Evolutionary conservation across 495 filamentous ascomycete genomes (phyloP), one percentile per base, ranked within the genome.

Genomic region (Pyronema domesticum): DNA sequence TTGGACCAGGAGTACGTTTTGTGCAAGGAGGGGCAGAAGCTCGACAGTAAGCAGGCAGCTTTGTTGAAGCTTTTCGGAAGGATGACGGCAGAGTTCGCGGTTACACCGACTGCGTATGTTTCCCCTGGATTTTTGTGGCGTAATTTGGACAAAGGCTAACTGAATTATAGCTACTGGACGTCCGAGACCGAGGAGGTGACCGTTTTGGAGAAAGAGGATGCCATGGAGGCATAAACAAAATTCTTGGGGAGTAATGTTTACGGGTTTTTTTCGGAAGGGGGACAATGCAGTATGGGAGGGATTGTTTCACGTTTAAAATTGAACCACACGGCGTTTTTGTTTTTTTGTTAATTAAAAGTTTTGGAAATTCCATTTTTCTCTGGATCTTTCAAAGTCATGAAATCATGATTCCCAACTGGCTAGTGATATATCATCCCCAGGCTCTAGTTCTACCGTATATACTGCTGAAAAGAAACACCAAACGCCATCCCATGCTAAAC

Each of bases 11-110:
- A 78, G 61, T 94, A 86, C 65, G 74, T 71, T 17, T 80, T 98
- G 17, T 95, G 88, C 66, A 74, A 76, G 52, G 79, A 85, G 62
- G 91, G 93, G 1, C 76, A 94, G 60, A 74, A 79, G 52, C 67
- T 98, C 37, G 86, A 94, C 63, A 84, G 81, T 37, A 74, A 88
- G 46, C 91, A 98, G 74, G 95, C 89, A 58, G 80, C 84, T 49
- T 68, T 98, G 64, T 67, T 98, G 69, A 98, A 98, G 78, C 75
- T 94, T 66, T 96, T 98, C 71, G 84, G 86, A 51, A 76, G 93
- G 19, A 80, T 80, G 37, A 81, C 85, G 67, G 80, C 87, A 54
- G 89, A 95, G 72, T 98, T 98, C 70, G 76, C 72, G 58, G 78
- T 98, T 18, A 69, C 77, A 58, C 67, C 94, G 54, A 72, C 84